phyloP scores from a whole-genome alignment of 305 asterid genomes.

The Fraxinus albicans region DNA sequence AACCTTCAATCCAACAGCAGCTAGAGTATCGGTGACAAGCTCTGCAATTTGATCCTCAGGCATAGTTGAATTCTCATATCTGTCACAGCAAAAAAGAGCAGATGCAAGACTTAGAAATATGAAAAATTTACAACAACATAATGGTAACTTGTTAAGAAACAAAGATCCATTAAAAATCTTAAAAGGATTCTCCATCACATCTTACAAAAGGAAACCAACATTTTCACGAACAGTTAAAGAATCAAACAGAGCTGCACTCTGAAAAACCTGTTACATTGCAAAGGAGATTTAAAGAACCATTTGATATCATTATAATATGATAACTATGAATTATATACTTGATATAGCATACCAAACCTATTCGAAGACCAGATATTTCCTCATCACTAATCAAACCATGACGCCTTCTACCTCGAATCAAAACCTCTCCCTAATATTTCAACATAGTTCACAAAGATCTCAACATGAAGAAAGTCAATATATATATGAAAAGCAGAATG shows the following conservation, averaged over 20 bases:
- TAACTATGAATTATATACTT: constrained; percentile 17
- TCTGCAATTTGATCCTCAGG: constrained; percentile 74
- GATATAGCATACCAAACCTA: constrained; percentile 79
- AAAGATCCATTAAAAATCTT: constrained; percentile 7
- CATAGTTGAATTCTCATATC: constrained; percentile 92
- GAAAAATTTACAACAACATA: constrained; percentile 9
- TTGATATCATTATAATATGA: constrained; percentile 19
- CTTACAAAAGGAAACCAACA: constrained; percentile 97
- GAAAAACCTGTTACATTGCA: constrained; percentile 73
- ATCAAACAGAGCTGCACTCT: constrained; percentile 98
- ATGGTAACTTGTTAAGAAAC: neutral
- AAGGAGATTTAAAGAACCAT: constrained; percentile 26
- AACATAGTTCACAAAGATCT: constrained; percentile 26
- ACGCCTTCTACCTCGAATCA: constrained; percentile 78
- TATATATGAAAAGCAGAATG: constrained; percentile 9
- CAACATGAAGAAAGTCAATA: constrained; percentile 18
- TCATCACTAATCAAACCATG: constrained; percentile 93
- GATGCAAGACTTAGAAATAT: constrained; percentile 1
- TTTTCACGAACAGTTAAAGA: constrained; percentile 97
- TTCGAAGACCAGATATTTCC: constrained; percentile 93
- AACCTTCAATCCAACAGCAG: constrained; percentile 99
- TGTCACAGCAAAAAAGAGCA: constrained; percentile 32
- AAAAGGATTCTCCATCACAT: constrained; percentile 19
- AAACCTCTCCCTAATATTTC: constrained; percentile 79
- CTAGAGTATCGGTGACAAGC: constrained; percentile 92